These are phyloP conservation scores for Xylaria sp. DNA, from an alignment of 2,329 filamentous ascomycete species.

Conservation along the genomic window DNA sequence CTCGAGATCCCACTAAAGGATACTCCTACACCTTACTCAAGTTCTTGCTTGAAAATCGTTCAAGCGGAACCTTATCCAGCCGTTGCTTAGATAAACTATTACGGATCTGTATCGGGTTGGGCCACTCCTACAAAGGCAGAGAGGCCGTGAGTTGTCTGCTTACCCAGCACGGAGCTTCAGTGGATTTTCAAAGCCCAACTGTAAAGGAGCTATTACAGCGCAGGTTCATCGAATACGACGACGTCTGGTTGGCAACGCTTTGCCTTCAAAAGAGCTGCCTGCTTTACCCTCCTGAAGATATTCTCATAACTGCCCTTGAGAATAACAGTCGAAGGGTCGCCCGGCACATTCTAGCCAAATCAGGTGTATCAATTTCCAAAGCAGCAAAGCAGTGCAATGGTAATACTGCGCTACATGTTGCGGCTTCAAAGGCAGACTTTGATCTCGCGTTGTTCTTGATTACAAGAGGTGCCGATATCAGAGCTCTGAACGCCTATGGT, in stretches of 20 bases:
- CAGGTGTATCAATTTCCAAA: neutral
- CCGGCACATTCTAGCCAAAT: neutral
- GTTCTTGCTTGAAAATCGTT: neutral
- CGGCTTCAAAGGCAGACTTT: neutral
- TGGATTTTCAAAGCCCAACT: too few species aligned
- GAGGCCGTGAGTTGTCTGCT: too few species aligned
- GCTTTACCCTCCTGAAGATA: neutral
- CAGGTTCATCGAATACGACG: too few species aligned
- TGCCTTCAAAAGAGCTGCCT: neutral
- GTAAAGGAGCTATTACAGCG: too few species aligned
- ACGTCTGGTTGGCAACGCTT: neutral
- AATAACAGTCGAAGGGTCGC: neutral
- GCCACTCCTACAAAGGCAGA: too few species aligned
- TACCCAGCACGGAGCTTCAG: too few species aligned
- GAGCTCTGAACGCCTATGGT: neutral
- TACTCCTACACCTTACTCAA: neutral
- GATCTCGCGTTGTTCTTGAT: neutral
- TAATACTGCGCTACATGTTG: neutral
- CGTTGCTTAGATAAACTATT: too few species aligned
- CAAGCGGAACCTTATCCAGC: neutral
- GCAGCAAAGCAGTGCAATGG: neutral
- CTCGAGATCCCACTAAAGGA: neutral
- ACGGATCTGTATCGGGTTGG: too few species aligned
- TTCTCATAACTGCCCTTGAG: neutral
- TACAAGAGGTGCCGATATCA: neutral